Base-by-base conservation (phyloP, 352 stramenopile genomes). In the Globisporangium radiosum region DNA sequence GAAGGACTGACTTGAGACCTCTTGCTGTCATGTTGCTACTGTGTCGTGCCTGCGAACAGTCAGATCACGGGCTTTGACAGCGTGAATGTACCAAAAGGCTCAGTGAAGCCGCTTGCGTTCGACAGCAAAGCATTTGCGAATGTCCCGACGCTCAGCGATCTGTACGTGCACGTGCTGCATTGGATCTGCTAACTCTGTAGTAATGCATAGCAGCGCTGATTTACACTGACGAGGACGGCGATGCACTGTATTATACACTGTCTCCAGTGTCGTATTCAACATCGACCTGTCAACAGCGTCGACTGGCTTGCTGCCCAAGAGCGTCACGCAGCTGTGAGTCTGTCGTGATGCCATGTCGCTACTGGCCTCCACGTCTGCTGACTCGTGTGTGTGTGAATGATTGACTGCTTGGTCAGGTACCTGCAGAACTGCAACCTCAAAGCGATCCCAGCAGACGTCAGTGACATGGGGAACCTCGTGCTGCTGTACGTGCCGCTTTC, bases 351-450 rank as follows among this genome's bases (percentile, higher is more conserved):
- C 19, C 19, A 2, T 25, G 19, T 25, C 19, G 19, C 19, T 25
- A 25, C 19, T 25, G 19, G 19, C 19, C 19, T 25, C 1, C 5
- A 13, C 7, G 7, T 45, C 7, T 5, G 42, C 42, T 45, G 42
- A 9, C 15, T 14, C 8, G 8, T 14, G 10, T 5, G 8, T 45
- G 9, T 45, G 42, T 25, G 19, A 25, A 25, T 25, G 19, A 25
- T 25, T 25, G 19, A 38, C 17, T 47, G 19, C 36, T 15, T 44
- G 17, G 1, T 19, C 45, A 90, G 80, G 15, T 72, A 73, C 1
- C 73, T 91, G 63, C 72, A 88, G 33, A 91, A 91, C 64, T 91
- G 81, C 64, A 77, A 80, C 49, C 67, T 91, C 53, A 78, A 57
- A 25, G 68, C 60, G 25, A 50, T 91, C 17, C 77, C 81, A 11